Evolutionary conservation across 768 basidiomycete genomes (phyloP).

Genomic region (Tulasnella sp.): DNA sequence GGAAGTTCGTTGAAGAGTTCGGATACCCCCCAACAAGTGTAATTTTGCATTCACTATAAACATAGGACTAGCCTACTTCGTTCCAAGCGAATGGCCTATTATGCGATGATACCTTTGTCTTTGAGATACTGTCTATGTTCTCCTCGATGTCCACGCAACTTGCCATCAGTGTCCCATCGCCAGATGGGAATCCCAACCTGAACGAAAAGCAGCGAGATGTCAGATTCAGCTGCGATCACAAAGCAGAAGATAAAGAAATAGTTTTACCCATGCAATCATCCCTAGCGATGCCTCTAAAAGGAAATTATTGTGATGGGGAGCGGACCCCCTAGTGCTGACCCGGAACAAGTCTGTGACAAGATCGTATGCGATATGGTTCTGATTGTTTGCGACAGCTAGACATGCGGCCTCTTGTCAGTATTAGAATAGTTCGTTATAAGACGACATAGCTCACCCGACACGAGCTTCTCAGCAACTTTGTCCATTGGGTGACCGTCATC

Average conservation of each 20-base stretch:
- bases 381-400: slow-evolving; percentile 54
- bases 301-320: slow-evolving; percentile 48
- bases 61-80: no score
- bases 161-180: slow-evolving; percentile 24
- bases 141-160: slow-evolving; percentile 15
- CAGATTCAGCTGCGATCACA: neutral
- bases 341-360: slow-evolving; percentile 58
- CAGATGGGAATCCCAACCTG: slow-evolving; percentile 28
- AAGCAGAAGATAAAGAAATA: neutral
- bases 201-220: neutral
- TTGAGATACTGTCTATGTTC: slow-evolving; percentile 19
- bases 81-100: no score
- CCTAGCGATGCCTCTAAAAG: slow-evolving; percentile 38
- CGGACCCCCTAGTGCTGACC: slow-evolving; percentile 51
- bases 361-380: slow-evolving; percentile 68
- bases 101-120: slow-evolving; percentile 17
- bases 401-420: neutral
- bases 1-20: no score
- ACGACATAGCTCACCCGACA: neutral
- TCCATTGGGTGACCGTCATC: slow-evolving; percentile 45
- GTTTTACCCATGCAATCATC: slow-evolving; percentile 36
- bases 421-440: no score
- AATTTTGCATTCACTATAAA: no score
- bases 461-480: slow-evolving; percentile 53
- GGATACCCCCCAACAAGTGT: no score